phyloP scores from a whole-genome alignment of 768 basidiomycete species.

The Agrocybe chaxingu region DNA sequence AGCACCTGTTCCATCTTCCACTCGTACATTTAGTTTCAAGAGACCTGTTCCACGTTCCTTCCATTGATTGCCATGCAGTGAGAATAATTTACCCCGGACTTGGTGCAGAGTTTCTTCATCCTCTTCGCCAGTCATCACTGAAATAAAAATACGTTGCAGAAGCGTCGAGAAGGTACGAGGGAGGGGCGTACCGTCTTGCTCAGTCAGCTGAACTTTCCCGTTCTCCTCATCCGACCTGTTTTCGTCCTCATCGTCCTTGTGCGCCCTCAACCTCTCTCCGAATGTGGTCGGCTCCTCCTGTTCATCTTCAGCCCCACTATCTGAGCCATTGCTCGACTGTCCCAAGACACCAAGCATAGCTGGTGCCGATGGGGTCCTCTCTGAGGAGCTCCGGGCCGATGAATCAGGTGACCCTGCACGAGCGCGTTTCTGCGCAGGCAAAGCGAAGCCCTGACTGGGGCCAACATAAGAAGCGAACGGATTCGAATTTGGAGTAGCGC shows the following conservation, averaged over 20 bases:
- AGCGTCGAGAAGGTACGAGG: constrained; percentile 1
- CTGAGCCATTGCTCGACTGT: constrained; percentile 25
- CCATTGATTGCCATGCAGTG: constrained; percentile 65
- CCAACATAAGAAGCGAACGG: constrained; percentile 64
- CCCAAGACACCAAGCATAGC: constrained; percentile 19
- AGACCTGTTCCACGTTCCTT: constrained; percentile 75
- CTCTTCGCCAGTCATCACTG: constrained; percentile 79
- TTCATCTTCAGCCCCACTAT: constrained; percentile 46
- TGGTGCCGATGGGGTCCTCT: constrained; percentile 27
- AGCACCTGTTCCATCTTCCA: constrained; percentile 61
- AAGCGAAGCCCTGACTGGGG: constrained; percentile 46
- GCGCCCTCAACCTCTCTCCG: constrained; percentile 64
- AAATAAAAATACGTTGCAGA: constrained; percentile 6
- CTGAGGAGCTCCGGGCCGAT: constrained; percentile 42
- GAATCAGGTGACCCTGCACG: constrained; percentile 49
- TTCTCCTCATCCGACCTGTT: constrained; percentile 46
- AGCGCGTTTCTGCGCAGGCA: constrained; percentile 52
- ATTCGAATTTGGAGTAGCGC: constrained; percentile 35
- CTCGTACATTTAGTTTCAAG: constrained; percentile 66
- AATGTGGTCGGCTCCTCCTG: constrained; percentile 44
- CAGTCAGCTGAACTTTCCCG: constrained; percentile 48
- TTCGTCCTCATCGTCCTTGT: constrained; percentile 56
- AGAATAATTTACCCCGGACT: constrained; percentile 73
- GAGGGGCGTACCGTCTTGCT: constrained; percentile 59
- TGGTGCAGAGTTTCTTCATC: constrained; percentile 76